phyloP scores from a whole-genome alignment of 169 alveolate genomes.

The Cryptosporidium andersoni region DNA sequence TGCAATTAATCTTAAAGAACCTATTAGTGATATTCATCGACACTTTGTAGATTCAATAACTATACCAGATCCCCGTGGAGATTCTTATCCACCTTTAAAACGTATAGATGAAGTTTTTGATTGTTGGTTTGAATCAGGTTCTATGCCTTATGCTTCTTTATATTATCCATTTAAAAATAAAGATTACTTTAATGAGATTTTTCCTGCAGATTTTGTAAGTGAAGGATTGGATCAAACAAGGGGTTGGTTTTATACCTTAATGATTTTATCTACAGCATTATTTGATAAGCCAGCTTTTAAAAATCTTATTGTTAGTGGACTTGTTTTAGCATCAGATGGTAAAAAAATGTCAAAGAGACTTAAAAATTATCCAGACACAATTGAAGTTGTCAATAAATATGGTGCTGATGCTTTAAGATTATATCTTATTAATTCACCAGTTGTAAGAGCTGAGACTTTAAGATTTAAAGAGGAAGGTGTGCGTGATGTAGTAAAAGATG shows the following conservation, averaged over 20 bases:
- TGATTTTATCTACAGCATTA: constrained; percentile 91
- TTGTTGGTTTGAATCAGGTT: constrained; percentile 99
- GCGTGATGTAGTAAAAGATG: constrained; percentile 91
- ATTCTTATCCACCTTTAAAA: constrained; percentile 86
- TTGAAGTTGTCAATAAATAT: constrained; percentile 83
- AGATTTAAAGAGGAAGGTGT: constrained; percentile 93
- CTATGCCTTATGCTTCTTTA: constrained; percentile 97
- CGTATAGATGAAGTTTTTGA: constrained; percentile 93
- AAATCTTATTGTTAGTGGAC: constrained; percentile 95
- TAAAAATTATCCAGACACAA: constrained; percentile 96
- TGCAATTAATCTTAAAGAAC: constrained; percentile 68
- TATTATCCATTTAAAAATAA: constrained; percentile 97
- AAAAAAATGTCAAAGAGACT: constrained; percentile 97
- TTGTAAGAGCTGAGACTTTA: constrained; percentile 95
- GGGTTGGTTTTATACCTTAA: constrained; percentile 94
- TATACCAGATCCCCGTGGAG: constrained; percentile 96
- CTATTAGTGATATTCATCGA: constrained; percentile 95
- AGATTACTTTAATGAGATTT: constrained; percentile 86
- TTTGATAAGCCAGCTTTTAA: constrained; percentile 92
- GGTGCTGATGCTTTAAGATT: constrained; percentile 97
- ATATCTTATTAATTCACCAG: constrained; percentile 94
- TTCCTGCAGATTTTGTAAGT: constrained; percentile 99
- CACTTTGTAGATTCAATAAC: constrained; percentile 95
- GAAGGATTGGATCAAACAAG: constrained; percentile 99
- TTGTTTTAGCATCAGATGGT: constrained; percentile 96